Conservation (phyloP, 345 rosid genomes). For the Arabidopsis arenosa region DNA sequence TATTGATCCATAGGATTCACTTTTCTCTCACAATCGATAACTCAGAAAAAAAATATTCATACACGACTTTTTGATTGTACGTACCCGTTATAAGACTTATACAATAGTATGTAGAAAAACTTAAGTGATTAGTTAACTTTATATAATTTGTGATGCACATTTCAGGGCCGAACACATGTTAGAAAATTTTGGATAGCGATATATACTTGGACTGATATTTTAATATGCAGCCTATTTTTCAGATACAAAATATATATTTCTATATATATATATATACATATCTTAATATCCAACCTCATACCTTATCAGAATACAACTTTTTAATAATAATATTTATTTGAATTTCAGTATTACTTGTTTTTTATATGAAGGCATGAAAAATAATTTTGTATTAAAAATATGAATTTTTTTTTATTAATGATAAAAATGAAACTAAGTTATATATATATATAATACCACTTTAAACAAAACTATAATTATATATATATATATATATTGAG, state of each 20-base stretch:
- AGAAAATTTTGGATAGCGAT: neutral
- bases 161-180: neutral
- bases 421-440: no score
- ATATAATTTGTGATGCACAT: neutral
- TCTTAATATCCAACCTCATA: neutral
- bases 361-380: no score
- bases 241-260: no score
- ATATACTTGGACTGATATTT: neutral
- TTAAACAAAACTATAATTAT: no score
- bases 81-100: neutral
- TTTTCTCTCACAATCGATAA: conserved; percentile 7
- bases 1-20: conserved; percentile 2
- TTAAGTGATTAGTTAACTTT: neutral
- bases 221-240: neutral
- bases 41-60: neutral
- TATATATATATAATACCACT: no score
- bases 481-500: no score
- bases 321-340: no score
- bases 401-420: no score
- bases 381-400: no score
- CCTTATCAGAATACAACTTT: neutral
- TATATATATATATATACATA: neutral
- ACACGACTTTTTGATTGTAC: neutral
- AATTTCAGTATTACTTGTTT: no score
- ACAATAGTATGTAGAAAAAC: neutral